Evolutionary conservation across 495 filamentous ascomycete species (phyloP), one percentile per base, ranked within the genome.

Genomic region (Entonaema liquescens): DNA sequence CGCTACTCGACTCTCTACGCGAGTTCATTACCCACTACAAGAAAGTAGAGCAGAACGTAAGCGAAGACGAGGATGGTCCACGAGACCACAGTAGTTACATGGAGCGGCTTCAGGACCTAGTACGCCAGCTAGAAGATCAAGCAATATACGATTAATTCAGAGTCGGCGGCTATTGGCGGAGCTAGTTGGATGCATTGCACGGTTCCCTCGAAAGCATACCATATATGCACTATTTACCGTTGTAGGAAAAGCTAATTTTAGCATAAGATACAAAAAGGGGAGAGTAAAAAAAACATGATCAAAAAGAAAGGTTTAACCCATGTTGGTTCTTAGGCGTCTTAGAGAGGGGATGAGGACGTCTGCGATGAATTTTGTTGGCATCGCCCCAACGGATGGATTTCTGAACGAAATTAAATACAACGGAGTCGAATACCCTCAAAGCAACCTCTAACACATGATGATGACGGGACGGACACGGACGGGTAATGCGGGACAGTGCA

Each of bases 21-120:
- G 93, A 97, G 73, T 99, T 99, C 66, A 85, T 96, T 65, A 82
- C 84, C 38, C 89, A 93, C 77, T 87, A 97, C 75, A 84, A 87
- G 73, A 89, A 88, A 71, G 91, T 94, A 40, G 94, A 96, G 67
- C 77, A 84, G 61, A 82, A 73, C 13, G 75, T 74, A 62, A 84
- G 73, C n/a, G 83, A 84, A 42, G 78, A 79, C 12, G 84, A 86
- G 12, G 79, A 80, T 40, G 81, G 83, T 29, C 74, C 79, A 13
- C 76, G 47, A 49, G 63, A 78, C 60, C 81, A 82, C 70, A 82
- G 76, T 62, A 86, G 81, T 28, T 89, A 92, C 74, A 85, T 87
- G 49, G 79, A 79, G 52, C 85, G 89, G 28, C 82, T 96, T 21
- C 84, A 91, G 68, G 73, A 76, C 23, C 82, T 91, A 12, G 83